phyloP scores from a whole-genome alignment of 495 filamentous ascomycete species.

The Podospora comata region DNA sequence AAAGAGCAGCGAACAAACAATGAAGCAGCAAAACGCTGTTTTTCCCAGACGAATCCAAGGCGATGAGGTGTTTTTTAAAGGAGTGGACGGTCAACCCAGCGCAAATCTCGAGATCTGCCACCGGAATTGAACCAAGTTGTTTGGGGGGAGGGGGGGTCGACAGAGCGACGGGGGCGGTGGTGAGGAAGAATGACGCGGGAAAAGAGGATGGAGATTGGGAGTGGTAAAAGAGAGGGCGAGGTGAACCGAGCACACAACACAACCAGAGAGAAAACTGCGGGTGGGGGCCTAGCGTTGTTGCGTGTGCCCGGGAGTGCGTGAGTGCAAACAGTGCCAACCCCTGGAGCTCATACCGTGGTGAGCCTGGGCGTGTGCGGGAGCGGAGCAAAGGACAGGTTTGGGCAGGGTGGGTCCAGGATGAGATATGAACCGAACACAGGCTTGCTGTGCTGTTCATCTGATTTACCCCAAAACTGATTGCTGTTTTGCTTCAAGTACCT shows the following conservation, averaged over 20 bases:
- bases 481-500: background rate
- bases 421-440: background rate
- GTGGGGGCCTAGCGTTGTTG: background rate
- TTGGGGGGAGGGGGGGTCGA: slow-evolving; percentile 23
- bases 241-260: slow-evolving; percentile 15
- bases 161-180: slow-evolving; percentile 24
- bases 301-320: background rate
- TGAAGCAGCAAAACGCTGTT: slow-evolving; percentile 21
- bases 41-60: slow-evolving; percentile 31
- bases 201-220: slow-evolving; percentile 20
- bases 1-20: slow-evolving; percentile 25
- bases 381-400: slow-evolving; percentile 14
- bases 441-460: slow-evolving; percentile 8
- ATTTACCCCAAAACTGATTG: slow-evolving; percentile 9
- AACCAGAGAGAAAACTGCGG: slow-evolving; percentile 15
- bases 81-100: slow-evolving; percentile 53
- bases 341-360: slow-evolving; percentile 16
- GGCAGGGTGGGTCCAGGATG: slow-evolving; percentile 10
- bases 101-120: slow-evolving; percentile 48
- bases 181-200: slow-evolving; percentile 21
- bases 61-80: slow-evolving; percentile 34
- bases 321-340: slow-evolving; percentile 1
- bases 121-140: slow-evolving; percentile 47
- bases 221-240: slow-evolving; percentile 19
- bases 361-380: slow-evolving; percentile 1